phyloP scores from a whole-genome alignment of 176 grass and related monocot species.

The Lolium rigidum region DNA sequence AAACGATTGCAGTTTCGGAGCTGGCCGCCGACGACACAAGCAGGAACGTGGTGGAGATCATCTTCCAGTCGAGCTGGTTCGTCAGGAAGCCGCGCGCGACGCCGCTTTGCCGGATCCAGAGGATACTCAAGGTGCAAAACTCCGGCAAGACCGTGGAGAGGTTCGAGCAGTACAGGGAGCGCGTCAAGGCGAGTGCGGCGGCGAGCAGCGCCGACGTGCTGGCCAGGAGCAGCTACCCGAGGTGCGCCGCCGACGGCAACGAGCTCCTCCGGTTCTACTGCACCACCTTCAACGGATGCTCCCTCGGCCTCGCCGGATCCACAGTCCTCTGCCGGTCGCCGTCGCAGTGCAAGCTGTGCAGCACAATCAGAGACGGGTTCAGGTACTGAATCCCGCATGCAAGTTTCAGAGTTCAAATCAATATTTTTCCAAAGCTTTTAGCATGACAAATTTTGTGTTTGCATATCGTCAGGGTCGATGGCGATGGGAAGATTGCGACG shows the following conservation, averaged over 20 bases:
- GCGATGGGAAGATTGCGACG: conserved; percentile 62
- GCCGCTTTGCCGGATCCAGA: conserved; percentile 72
- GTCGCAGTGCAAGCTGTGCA: conserved; percentile 62
- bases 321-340: conserved; percentile 56
- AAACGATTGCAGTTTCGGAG: conserved; percentile 67
- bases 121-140: conserved; percentile 77
- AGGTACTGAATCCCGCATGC: conserved; percentile 19
- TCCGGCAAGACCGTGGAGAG: conserved; percentile 56
- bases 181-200: conserved; percentile 60
- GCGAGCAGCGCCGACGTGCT: conserved; percentile 30
- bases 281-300: conserved; percentile 64
- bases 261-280: conserved; percentile 84
- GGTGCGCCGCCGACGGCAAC: conserved; percentile 91
- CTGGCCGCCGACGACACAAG: conserved; percentile 70
- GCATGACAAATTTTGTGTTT: neutral
- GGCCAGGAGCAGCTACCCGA: conserved; percentile 59
- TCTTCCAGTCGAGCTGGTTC: conserved; percentile 94
- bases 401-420: no score
- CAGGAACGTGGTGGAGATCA: conserved; percentile 96
- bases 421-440: neutral
- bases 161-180: conserved; percentile 87
- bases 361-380: conserved; percentile 80
- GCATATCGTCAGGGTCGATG: conserved; percentile 42
- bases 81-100: conserved; percentile 43
- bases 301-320: conserved; percentile 45